Evolutionary conservation across 1,284 basidiomycete species (phyloP).

Genomic region (Ganoderma boninense): DNA sequence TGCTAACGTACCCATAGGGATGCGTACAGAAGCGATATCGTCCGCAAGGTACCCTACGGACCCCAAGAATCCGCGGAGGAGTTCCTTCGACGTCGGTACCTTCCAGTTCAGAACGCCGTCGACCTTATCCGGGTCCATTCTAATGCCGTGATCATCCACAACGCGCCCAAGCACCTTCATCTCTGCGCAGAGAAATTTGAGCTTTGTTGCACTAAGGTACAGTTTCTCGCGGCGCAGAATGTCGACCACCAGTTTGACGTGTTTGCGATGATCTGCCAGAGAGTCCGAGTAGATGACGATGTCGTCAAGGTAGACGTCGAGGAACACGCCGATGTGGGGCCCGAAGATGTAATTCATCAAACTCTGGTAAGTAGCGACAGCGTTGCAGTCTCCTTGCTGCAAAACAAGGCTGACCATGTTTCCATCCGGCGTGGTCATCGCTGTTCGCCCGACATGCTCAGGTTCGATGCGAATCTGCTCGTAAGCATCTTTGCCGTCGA

Average conservation of each 20-base stretch:
- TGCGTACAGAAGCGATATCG: conserved; percentile 11
- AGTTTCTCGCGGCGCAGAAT: conserved; percentile 34
- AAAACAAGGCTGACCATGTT: conserved; percentile 46
- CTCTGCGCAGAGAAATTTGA: conserved; percentile 35
- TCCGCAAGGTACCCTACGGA: neutral
- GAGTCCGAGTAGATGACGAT: conserved; percentile 35
- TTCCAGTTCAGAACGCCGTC: conserved; percentile 16
- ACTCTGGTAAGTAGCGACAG: conserved; percentile 42
- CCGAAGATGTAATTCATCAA: conserved; percentile 44
- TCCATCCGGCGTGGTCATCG: conserved; percentile 37
- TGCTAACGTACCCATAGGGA: conserved; percentile 33
- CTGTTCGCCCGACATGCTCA: conserved; percentile 3
- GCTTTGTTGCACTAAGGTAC: conserved; percentile 37
- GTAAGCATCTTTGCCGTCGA: conserved; percentile 10
- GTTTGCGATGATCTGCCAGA: conserved; percentile 36
- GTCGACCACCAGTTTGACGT: conserved; percentile 34
- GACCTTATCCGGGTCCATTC: conserved; percentile 42
- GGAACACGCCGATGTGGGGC: conserved; percentile 37
- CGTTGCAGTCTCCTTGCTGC: conserved; percentile 48
- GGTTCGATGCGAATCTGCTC: conserved; percentile 14
- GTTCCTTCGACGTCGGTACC: too few relatives aligned
- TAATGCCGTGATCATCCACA: conserved; percentile 39
- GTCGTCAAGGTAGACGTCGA: conserved; percentile 24
- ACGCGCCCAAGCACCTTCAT: conserved; percentile 42
- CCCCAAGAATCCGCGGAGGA: too few relatives aligned